These are phyloP conservation scores for Hyphochytrium catenoides DNA, from an alignment of 352 stramenopile species.

Conservation along the genomic window DNA sequence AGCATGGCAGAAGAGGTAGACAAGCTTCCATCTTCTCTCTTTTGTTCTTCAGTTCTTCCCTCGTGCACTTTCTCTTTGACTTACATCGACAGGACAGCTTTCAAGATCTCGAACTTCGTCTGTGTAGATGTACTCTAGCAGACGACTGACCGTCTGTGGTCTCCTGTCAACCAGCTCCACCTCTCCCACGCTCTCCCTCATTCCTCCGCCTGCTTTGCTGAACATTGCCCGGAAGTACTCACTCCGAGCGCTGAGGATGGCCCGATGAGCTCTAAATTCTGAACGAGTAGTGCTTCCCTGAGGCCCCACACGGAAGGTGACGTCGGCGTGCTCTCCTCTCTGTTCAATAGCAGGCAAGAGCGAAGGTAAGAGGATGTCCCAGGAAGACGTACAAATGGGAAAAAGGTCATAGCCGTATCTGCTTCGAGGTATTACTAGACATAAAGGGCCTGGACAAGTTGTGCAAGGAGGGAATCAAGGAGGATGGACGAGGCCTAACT, in stretches of 20 bases:
- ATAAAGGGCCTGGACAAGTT: too few relatives aligned
- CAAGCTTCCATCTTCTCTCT: too few relatives aligned
- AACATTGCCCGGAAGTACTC: constrained; percentile 74
- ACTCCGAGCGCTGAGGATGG: constrained; percentile 49
- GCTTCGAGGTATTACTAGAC: too few relatives aligned
- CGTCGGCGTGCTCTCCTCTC: constrained; percentile 30
- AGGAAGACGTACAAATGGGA: too few relatives aligned
- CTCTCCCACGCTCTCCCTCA: constrained; percentile 51
- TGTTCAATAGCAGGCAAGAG: too few relatives aligned
- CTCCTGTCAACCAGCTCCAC: constrained; percentile 54
- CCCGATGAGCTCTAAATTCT: constrained; percentile 27
- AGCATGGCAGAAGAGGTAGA: too few relatives aligned
- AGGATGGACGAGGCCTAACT: too few relatives aligned
- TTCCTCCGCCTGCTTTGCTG: constrained; percentile 23
- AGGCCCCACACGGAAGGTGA: constrained; percentile 36
- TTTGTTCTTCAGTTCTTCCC: too few relatives aligned
- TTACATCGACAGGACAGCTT: constrained; percentile 38
- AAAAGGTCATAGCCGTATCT: too few relatives aligned
- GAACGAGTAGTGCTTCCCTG: constrained; percentile 15
- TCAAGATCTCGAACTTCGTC: constrained; percentile 51
- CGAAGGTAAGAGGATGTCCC: too few relatives aligned
- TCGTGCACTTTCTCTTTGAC: too few relatives aligned
- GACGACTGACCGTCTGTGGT: constrained; percentile 55
- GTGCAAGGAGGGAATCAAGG: too few relatives aligned
- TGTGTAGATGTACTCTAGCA: constrained; percentile 78